Evolutionary conservation across 305 asterid genomes (phyloP).

Genomic region (Fraxinus nigra): DNA sequence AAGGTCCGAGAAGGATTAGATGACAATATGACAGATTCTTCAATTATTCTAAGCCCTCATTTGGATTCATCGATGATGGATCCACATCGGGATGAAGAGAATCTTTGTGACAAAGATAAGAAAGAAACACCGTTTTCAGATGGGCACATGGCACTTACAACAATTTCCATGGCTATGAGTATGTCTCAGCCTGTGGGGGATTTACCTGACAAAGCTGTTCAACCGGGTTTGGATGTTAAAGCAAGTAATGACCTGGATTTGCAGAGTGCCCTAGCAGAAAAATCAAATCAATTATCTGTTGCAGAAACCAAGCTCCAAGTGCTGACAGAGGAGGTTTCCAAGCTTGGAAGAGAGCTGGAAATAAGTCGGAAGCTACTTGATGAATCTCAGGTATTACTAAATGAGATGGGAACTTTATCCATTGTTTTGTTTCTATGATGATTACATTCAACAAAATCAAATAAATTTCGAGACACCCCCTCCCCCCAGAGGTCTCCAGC

Average conservation of each 20-base stretch:
- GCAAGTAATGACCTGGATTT: slow-evolving; percentile 45
- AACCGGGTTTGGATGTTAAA: slow-evolving; percentile 44
- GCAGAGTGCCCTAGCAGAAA: slow-evolving; percentile 55
- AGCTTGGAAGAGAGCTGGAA: slow-evolving; percentile 76
- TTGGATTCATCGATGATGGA: slow-evolving; percentile 94
- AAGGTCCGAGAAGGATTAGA: slow-evolving; percentile 60
- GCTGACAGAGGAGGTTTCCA: slow-evolving; percentile 60
- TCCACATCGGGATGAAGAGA: slow-evolving; percentile 61
- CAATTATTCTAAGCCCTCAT: slow-evolving; percentile 52
- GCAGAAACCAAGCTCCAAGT: slow-evolving; percentile 59
- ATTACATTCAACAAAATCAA: not conserved
- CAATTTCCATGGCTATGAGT: slow-evolving; percentile 84
- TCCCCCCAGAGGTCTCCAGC: not conserved
- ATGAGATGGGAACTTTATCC: slow-evolving; percentile 4
- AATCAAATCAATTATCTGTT: slow-evolving; percentile 55
- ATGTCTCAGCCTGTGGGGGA: slow-evolving; percentile 59
- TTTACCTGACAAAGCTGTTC: slow-evolving; percentile 40
- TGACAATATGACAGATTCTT: slow-evolving; percentile 84
- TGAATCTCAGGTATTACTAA: slow-evolving; percentile 85
- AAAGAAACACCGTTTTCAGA: slow-evolving; percentile 43
- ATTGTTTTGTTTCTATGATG: not conserved
- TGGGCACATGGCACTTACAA: slow-evolving; percentile 45
- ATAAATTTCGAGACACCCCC: not conserved
- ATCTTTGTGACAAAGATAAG: slow-evolving; percentile 45
- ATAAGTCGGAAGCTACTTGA: slow-evolving; percentile 72